Conservation (phyloP, 768 basidiomycete genomes). For the Termitomyces sp. region DNA sequence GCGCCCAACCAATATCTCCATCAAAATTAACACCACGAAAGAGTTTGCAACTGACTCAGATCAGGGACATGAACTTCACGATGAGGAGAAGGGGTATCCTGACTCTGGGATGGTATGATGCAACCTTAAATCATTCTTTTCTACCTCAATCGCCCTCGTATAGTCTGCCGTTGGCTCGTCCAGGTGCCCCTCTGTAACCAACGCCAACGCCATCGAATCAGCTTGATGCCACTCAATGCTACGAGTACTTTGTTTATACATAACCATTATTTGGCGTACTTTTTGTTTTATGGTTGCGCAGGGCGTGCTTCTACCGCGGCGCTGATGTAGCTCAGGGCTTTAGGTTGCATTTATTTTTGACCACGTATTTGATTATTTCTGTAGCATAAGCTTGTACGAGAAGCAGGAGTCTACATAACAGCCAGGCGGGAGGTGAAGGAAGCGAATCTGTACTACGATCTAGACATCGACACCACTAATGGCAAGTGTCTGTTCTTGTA, state of each 20-base stretch:
- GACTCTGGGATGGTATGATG: slow-evolving; percentile 12
- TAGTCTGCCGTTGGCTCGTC: slow-evolving; percentile 3
- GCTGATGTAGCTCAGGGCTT: not conserved
- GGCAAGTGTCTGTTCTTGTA: too few relatives aligned
- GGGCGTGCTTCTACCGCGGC: not conserved
- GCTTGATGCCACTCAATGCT: not conserved
- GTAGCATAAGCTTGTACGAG: not conserved
- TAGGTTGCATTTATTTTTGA: not conserved
- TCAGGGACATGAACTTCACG: slow-evolving; percentile 19
- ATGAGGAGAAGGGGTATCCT: slow-evolving; percentile 14
- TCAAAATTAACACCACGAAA: slow-evolving; percentile 51
- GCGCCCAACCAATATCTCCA: slow-evolving; percentile 43
- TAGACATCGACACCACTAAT: too few relatives aligned
- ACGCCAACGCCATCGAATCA: not conserved
- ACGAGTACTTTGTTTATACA: not conserved
- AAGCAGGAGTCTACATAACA: not conserved
- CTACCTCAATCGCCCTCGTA: not conserved
- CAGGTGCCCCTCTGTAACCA: slow-evolving; percentile 4
- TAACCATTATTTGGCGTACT: not conserved
- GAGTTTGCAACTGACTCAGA: slow-evolving; percentile 40
- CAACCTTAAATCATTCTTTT: not conserved
- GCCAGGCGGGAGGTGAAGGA: not conserved
- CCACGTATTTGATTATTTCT: not conserved
- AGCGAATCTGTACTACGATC: not conserved
- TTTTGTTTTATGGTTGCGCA: not conserved